Percentiles rank a stretch among this genome's conserved stretches.
These are phyloP conservation scores for Colletotrichum sp. DNA, from an alignment of 2,329 filamentous ascomycete genomes.

Conservation along the genomic window DNA sequence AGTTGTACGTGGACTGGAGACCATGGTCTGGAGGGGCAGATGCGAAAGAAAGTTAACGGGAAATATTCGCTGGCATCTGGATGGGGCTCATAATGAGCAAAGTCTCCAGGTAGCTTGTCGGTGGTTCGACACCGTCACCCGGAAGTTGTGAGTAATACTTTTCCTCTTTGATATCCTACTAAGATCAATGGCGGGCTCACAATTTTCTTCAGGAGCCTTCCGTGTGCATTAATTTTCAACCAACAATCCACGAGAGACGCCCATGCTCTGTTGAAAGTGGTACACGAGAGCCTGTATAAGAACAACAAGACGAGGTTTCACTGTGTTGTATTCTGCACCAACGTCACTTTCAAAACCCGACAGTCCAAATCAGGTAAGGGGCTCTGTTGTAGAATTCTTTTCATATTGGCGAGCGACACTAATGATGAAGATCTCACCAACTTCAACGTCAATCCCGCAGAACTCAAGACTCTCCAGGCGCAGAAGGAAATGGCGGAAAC, in stretches of 20 bases:
- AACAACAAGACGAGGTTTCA: background rate
- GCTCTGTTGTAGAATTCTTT: background rate
- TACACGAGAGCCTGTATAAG: background rate
- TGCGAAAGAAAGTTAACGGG: background rate
- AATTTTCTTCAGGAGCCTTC: background rate
- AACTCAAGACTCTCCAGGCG: background rate
- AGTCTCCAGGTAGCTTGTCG: background rate
- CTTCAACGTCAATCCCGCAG: background rate
- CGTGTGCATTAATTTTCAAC: background rate
- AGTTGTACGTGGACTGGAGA: background rate
- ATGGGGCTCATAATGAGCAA: background rate
- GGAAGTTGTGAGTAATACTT: accelerated
- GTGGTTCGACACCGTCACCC: background rate
- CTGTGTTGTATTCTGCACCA: background rate
- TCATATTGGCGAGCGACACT: background rate
- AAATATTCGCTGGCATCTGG: background rate
- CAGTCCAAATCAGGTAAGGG: background rate
- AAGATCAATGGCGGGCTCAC: background rate
- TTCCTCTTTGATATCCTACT: accelerated
- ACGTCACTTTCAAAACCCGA: background rate
- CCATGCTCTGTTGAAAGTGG: background rate
- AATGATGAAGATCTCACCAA: background rate
- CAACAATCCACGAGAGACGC: background rate
- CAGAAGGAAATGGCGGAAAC: background rate
- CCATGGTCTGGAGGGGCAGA: background rate